Evolutionary conservation across 768 basidiomycete species (phyloP), one percentile per base, ranked within the genome.

Genomic region (Russula vinacea): DNA sequence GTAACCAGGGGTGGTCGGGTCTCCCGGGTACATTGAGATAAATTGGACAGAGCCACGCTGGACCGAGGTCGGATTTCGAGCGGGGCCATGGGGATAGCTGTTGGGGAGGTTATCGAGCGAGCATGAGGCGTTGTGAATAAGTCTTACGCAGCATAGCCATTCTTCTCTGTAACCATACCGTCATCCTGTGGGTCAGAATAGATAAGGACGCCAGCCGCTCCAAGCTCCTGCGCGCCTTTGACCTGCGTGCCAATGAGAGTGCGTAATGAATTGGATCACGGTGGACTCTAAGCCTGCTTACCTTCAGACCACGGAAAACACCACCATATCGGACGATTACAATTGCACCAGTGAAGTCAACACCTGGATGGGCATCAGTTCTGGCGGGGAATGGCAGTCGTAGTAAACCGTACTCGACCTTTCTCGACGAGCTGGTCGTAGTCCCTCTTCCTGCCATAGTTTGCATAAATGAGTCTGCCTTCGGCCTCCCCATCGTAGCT

Each of bases 121-220:
- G 35, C 22, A 51, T 29, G 5, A 51, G 2, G 17, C 42, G 42
- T 19, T 29, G 51, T 51, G 42, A 53, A 19, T 58, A 24, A 40
- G 44, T 69, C 74, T 53, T 71, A 86, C 42, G 86, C 78, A 19
- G 81, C 75, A 71, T 87, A 93, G 11, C 90, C 93, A 62, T 94
- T 92, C 67, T 82, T 81, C 13, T 79, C 79, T 1, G 87, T 90
- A 24, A 92, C 88, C 57, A 77, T 82, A 5, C 93, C 93, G 69
- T 96, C 92, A 71, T 95, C 92, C 33, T 85, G 86, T 17, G 89
- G 88, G 74, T 96, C 94, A 40, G 84, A 86, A 77, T 92, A 95
- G 59, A 95, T 92, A 50, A 96, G 75, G 35, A 87, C 79, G 39
- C 87, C 94, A 32, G 78, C 79, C 2, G 92, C 92, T 37, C 94